These are phyloP conservation scores for Apiotrichum mycotoxinovorans DNA, from an alignment of 1,284 basidiomycete species.

Conservation along the genomic window DNA sequence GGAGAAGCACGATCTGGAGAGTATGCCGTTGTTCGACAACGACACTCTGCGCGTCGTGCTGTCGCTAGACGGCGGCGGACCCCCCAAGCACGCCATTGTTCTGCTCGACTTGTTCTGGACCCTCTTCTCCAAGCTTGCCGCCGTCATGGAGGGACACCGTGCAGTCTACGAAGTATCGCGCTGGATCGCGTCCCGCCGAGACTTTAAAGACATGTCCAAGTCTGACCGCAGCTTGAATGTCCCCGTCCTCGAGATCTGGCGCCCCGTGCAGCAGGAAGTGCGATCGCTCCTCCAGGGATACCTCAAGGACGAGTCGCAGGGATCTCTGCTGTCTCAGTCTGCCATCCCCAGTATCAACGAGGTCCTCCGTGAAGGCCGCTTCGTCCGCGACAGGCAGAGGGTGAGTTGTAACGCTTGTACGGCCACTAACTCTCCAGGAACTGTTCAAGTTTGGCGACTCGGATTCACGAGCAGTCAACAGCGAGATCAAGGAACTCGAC, in stretches of 20 bases:
- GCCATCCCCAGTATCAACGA: slow-evolving; percentile 92
- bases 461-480: slow-evolving; percentile 66
- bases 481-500: slow-evolving; percentile 71
- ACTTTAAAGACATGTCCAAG: slow-evolving; percentile 78
- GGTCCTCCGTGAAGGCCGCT: slow-evolving; percentile 77
- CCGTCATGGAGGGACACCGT: slow-evolving; percentile 87
- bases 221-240: slow-evolving; percentile 62
- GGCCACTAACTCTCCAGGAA: slow-evolving; percentile 3
- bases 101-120: slow-evolving; percentile 96
- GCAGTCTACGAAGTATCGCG: slow-evolving; percentile 88
- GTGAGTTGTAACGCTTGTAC: slow-evolving; percentile 51
- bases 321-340: slow-evolving; percentile 70
- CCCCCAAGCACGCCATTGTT: slow-evolving; percentile 75
- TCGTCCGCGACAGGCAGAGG: slow-evolving; percentile 70
- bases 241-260: slow-evolving; percentile 86
- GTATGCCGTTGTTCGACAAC: slow-evolving; percentile 22
- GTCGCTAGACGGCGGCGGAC: slow-evolving; percentile 68
- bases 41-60: slow-evolving; percentile 62
- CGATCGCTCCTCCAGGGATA: slow-evolving; percentile 85
- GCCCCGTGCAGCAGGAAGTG: slow-evolving; percentile 85
- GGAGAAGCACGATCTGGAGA: slow-evolving; percentile 15
- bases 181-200: slow-evolving; percentile 78
- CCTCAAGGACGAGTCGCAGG: slow-evolving; percentile 81
- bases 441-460: slow-evolving; percentile 90
- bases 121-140: slow-evolving; percentile 91